Base-by-base conservation (phyloP, 768 basidiomycete genomes). In the Imleria badia region DNA sequence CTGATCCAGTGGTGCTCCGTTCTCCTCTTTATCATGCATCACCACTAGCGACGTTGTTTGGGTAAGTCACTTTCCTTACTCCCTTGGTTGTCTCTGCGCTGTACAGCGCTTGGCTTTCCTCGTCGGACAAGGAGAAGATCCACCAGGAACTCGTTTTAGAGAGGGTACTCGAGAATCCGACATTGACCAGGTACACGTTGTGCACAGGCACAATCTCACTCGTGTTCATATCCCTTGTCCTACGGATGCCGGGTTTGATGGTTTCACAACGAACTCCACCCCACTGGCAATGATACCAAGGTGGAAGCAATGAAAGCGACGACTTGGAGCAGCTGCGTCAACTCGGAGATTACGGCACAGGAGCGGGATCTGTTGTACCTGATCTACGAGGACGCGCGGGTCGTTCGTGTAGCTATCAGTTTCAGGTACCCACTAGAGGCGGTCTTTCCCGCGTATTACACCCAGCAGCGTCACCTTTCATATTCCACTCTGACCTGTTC, bases 51-150 rank as follows among this genome's bases (percentile, higher is more conserved):
- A 56, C 60, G 6, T 38, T 69, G 15, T 65, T 69, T 14, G 70
- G 71, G 1, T 69, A 72, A 45, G 38, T 66, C 51, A 61, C 72
- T 60, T 72, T 72, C 55, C 52, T 72, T 12, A 6, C 1, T 63
- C 67, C 5, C 51, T 72, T 4, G 67, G 59, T n/a, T 2, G 55
- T 64, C 2, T 72, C 71, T 0, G 67, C 67, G 45, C 11, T 62
- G 1, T 69, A 68, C 54, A 72, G 64, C 19, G 33, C 43, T 0
- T 63, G 49, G 47, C 23, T 66, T 5, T 63, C 66, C 0, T 63
- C 62, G 1, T 50, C 75, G 72, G 75, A 76, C 19, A 60, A 49
- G 15, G 60, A 57, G 12, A 59, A 47, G 35, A 45, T 66, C 9
- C 54, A 65, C 19, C 56, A 47, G 17, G 55, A 52, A 23, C 8